Percentiles rank a stretch among this genome's conserved stretches.
These are phyloP conservation scores for Clarireedia homoeocarpa DNA, from an alignment of 2,329 filamentous ascomycete genomes.

Conservation along the genomic window DNA sequence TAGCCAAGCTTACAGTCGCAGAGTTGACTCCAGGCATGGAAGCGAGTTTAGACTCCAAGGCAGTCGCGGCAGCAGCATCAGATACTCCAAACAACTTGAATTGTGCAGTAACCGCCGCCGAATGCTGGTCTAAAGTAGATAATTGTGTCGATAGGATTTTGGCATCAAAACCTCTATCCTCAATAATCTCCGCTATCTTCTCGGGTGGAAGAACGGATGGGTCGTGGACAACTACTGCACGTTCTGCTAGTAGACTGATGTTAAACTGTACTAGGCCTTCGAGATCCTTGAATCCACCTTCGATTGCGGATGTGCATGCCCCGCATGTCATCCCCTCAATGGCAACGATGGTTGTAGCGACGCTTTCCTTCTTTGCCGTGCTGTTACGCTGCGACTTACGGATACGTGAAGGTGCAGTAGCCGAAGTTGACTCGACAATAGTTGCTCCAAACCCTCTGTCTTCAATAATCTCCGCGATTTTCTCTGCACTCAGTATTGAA, in stretches of 20 bases:
- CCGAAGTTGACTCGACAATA: slow-evolving; percentile 61
- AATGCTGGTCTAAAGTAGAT: slow-evolving; percentile 46
- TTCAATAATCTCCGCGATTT: slow-evolving; percentile 51
- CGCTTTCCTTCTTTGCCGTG: slow-evolving; percentile 26
- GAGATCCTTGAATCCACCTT: slow-evolving; percentile 69
- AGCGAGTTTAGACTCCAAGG: slow-evolving; percentile 61
- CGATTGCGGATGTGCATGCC: slow-evolving; percentile 87
- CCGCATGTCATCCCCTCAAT: slow-evolving; percentile 98
- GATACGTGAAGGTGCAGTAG: slow-evolving; percentile 30
- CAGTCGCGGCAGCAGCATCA: slow-evolving; percentile 62
- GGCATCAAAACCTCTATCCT: slow-evolving; percentile 85
- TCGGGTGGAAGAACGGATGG: slow-evolving; percentile 60
- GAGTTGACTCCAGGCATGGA: slow-evolving; percentile 63
- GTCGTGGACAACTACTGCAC: slow-evolving; percentile 82
- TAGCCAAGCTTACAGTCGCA: slow-evolving; percentile 66
- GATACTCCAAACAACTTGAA: slow-evolving; percentile 79
- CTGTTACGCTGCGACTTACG: slow-evolving; percentile 27
- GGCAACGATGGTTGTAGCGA: slow-evolving; percentile 72
- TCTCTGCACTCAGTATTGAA: slow-evolving; percentile 40
- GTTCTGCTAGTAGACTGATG: slow-evolving; percentile 87
- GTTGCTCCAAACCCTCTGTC: slow-evolving; percentile 75
- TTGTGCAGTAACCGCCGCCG: slow-evolving; percentile 55
- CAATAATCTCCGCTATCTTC: slow-evolving; percentile 74
- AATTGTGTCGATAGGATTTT: slow-evolving; percentile 69
- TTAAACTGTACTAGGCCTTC: slow-evolving; percentile 84